Evolutionary conservation across 805 yeast species (phyloP).

Genomic region (Pichia nanzhaoensis): DNA sequence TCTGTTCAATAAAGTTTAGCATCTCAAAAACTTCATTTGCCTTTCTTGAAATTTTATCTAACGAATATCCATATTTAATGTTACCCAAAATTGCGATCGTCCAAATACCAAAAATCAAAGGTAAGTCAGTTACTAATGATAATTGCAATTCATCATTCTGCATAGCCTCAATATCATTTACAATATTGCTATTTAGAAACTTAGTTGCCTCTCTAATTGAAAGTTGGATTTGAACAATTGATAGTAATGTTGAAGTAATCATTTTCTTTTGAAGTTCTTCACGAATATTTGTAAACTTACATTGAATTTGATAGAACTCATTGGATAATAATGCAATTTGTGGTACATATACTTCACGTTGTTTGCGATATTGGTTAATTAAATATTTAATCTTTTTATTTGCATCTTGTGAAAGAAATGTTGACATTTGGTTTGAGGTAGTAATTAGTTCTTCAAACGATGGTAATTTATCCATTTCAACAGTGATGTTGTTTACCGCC

Average conservation of each 20-base stretch:
- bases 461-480: conserved; percentile 22
- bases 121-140: conserved; percentile 52
- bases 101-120: conserved; percentile 64
- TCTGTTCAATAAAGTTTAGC: conserved; percentile 49
- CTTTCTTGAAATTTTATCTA: conserved; percentile 33
- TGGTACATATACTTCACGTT: conserved; percentile 22
- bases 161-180: conserved; percentile 25
- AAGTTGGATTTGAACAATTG: conserved; percentile 34
- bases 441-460: conserved; percentile 27
- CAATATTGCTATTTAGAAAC: conserved; percentile 27
- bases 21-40: conserved; percentile 53
- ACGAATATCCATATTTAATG: conserved; percentile 43
- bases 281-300: conserved; percentile 31
- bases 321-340: conserved; percentile 30
- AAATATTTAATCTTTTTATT: conserved; percentile 20
- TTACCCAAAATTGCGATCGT: conserved; percentile 56
- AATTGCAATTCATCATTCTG: conserved; percentile 28
- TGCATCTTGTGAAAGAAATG: conserved; percentile 21
- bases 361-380: conserved; percentile 19
- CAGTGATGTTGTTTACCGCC: conserved; percentile 18
- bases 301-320: conserved; percentile 31
- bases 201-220: conserved; percentile 31
- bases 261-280: conserved; percentile 29
- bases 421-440: conserved; percentile 24
- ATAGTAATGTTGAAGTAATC: conserved; percentile 28